Evolutionary conservation across 2,329 filamentous ascomycete species (phyloP).

Genomic region (Calonectria naviculata): DNA sequence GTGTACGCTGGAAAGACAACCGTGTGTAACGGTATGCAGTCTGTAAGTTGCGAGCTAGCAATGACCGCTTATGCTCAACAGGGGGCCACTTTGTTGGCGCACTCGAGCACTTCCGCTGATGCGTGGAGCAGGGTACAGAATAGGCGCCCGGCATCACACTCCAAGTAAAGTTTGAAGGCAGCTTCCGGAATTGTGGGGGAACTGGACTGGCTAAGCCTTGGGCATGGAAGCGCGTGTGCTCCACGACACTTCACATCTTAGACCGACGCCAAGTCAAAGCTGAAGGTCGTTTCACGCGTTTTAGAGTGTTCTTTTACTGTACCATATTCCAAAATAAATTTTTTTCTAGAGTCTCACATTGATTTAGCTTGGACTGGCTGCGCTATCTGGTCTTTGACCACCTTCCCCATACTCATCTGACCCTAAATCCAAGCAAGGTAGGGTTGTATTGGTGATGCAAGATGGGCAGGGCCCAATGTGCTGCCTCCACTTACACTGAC

Average conservation of each 20-base stretch:
- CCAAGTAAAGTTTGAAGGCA: neutral
- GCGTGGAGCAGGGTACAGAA: neutral
- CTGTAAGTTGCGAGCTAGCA: neutral
- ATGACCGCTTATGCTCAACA: neutral
- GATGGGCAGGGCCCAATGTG: neutral
- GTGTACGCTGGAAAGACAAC: too few species aligned
- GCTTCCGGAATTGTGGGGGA: neutral
- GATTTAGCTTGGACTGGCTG: neutral
- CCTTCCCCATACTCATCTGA: conserved; percentile 7
- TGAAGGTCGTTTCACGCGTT: neutral
- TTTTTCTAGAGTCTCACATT: neutral
- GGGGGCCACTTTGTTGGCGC: neutral
- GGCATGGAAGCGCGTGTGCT: neutral
- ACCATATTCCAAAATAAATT: neutral
- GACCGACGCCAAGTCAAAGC: neutral
- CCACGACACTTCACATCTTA: neutral
- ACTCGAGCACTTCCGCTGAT: neutral
- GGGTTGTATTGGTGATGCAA: conserved; percentile 7
- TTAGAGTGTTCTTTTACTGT: neutral
- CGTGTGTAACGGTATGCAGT: too few species aligned
- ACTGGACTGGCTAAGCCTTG: neutral
- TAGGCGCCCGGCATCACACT: neutral
- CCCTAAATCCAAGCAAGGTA: conserved; percentile 1
- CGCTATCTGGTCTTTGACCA: neutral
- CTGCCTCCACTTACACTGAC: conserved; percentile 3